phyloP scores from a whole-genome alignment of 2,329 filamentous ascomycete species.

The Monosporascus sp. region DNA sequence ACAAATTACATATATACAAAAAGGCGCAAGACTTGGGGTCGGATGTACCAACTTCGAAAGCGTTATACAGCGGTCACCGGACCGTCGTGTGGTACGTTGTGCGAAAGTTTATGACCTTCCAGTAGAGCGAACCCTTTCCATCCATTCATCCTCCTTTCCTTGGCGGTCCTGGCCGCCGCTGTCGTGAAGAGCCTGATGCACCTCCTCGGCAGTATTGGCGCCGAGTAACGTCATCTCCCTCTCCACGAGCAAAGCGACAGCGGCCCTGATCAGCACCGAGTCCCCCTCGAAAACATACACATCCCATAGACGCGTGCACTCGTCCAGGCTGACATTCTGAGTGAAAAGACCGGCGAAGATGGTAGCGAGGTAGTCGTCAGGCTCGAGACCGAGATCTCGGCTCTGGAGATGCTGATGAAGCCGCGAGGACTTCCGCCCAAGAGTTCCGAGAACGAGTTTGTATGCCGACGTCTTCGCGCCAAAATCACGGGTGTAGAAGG shows the following conservation, averaged over 20 bases:
- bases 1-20: not conserved
- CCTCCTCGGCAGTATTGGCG: conserved; percentile 38
- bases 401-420: conserved; percentile 61
- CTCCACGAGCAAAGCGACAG: conserved; percentile 58
- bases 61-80: not conserved
- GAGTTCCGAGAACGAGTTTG: conserved; percentile 60
- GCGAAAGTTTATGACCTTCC: conserved; percentile 11
- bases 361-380: conserved; percentile 50
- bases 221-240: conserved; percentile 47
- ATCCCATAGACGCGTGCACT: conserved; percentile 71
- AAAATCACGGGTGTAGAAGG: conserved; percentile 66
- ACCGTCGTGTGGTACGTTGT: not conserved
- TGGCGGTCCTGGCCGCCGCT: conserved; percentile 15
- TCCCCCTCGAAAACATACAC: conserved; percentile 81
- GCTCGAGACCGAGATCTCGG: conserved; percentile 37
- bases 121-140: conserved; percentile 18
- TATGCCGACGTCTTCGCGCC: conserved; percentile 66
- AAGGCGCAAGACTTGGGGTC: not conserved
- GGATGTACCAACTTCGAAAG: not conserved
- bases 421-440: conserved; percentile 57
- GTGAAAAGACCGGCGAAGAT: conserved; percentile 64
- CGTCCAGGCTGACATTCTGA: conserved; percentile 57
- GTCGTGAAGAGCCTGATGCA: conserved; percentile 32
- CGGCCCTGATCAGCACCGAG: conserved; percentile 62
- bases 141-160: conserved; percentile 22